These are phyloP conservation scores for Colletotrichum siamense DNA, from an alignment of 2,329 filamentous ascomycete species.

Conservation along the genomic window DNA sequence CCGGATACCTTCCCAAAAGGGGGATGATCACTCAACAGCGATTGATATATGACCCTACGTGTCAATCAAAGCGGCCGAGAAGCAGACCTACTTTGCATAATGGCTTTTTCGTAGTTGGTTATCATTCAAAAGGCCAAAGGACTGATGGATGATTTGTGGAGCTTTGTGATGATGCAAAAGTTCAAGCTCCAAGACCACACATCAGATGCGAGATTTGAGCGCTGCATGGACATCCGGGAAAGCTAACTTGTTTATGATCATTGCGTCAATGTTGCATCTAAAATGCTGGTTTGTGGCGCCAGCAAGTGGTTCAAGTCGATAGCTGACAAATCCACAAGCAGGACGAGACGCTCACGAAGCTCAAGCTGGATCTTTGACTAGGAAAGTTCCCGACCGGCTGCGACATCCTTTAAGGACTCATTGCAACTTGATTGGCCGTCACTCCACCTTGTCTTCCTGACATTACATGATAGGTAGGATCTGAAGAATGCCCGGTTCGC, in stretches of 20 bases:
- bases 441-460: background rate
- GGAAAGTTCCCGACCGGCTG: accelerated
- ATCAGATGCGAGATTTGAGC: background rate
- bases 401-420: accelerated
- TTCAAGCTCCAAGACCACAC: background rate
- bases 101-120: background rate
- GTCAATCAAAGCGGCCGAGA: background rate
- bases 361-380: accelerated
- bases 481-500: no score
- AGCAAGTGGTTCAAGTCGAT: background rate
- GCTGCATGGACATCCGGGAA: background rate
- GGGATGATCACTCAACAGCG: background rate
- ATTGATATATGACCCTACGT: background rate
- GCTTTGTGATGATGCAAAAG: background rate
- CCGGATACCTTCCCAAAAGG: background rate
- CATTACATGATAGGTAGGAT: no score
- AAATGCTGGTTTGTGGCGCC: background rate
- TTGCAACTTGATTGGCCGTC: background rate
- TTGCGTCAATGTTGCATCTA: background rate
- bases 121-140: background rate
- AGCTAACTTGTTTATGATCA: accelerated
- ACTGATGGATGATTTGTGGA: background rate
- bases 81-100: background rate
- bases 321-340: no score
- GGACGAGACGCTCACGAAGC: background rate